These are phyloP conservation scores for Candida anutae DNA, from an alignment of 1,139 yeast genomes.

Conservation along the genomic window DNA sequence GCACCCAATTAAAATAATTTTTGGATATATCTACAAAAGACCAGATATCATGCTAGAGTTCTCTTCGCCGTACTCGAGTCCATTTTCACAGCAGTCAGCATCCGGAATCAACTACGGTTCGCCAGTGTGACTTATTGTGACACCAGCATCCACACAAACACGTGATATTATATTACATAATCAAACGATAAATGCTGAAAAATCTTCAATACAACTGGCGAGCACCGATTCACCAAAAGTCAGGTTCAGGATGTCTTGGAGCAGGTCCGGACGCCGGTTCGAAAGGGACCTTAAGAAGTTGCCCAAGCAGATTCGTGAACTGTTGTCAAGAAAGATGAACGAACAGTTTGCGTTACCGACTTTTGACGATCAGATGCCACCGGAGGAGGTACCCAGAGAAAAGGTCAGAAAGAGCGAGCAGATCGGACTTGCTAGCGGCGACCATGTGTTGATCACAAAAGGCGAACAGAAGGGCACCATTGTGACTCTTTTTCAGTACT, in stretches of 20 bases:
- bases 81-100: too few species aligned
- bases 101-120: too few species aligned
- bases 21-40: too few species aligned
- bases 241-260: constrained; percentile 26
- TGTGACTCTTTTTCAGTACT: constrained; percentile 36
- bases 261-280: constrained; percentile 28
- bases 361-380: constrained; percentile 18
- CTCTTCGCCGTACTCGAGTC: too few species aligned
- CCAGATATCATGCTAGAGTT: too few species aligned
- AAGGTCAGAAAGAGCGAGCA: constrained; percentile 20
- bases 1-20: too few species aligned
- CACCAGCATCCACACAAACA: too few species aligned
- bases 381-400: constrained; percentile 4
- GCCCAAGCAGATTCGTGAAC: constrained; percentile 24
- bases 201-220: background rate
- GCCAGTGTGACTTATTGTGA: too few species aligned
- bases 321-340: constrained; percentile 17
- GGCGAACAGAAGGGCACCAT: constrained; percentile 72
- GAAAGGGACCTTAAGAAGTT: constrained; percentile 28
- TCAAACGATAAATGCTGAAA: too few species aligned
- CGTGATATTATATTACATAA: too few species aligned
- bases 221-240: too few species aligned
- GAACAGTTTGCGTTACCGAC: constrained; percentile 27
- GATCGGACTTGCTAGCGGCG: constrained; percentile 34
- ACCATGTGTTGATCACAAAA: constrained; percentile 43